phyloP scores from a whole-genome alignment of 331 rosid species.

The Stylosanthes scabra region DNA sequence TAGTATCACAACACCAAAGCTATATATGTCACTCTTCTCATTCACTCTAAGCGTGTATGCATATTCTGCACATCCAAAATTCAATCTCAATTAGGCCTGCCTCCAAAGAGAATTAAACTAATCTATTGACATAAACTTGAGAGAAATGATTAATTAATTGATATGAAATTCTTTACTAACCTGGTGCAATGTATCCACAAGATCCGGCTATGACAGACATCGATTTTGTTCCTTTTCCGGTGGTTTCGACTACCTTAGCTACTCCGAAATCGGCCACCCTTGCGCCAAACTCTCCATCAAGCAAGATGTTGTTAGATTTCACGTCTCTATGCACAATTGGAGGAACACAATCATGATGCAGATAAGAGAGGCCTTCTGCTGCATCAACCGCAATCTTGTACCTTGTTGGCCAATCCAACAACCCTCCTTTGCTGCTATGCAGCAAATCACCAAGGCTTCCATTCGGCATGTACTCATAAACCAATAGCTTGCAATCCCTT shows the following conservation, averaged over 20 bases:
- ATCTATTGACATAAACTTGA: too few species aligned
- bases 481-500: constrained; percentile 82
- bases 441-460: constrained; percentile 93
- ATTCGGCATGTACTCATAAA: constrained; percentile 92
- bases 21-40: constrained; percentile 95
- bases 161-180: constrained; percentile 42
- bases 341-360: constrained; percentile 96
- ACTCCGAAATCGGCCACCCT: constrained; percentile 94
- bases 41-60: constrained; percentile 93
- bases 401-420: constrained; percentile 92
- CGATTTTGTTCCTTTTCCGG: constrained; percentile 67
- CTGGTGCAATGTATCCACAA: constrained; percentile 98
- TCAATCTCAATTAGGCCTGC: constrained; percentile 1
- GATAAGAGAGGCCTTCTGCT: constrained; percentile 94
- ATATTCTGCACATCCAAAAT: constrained; percentile 66
- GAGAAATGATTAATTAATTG: not conserved
- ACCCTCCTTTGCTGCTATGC: constrained; percentile 78
- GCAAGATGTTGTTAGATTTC: constrained; percentile 86
- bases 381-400: constrained; percentile 83
- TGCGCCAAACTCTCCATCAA: constrained; percentile 83
- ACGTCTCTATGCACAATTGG: constrained; percentile 94
- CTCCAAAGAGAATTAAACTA: not conserved
- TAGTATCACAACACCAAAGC: constrained; percentile 91
- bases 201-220: constrained; percentile 96
- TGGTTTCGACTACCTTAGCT: constrained; percentile 74